phyloP scores from a whole-genome alignment of 768 basidiomycete genomes.

The Collybia sordida region DNA sequence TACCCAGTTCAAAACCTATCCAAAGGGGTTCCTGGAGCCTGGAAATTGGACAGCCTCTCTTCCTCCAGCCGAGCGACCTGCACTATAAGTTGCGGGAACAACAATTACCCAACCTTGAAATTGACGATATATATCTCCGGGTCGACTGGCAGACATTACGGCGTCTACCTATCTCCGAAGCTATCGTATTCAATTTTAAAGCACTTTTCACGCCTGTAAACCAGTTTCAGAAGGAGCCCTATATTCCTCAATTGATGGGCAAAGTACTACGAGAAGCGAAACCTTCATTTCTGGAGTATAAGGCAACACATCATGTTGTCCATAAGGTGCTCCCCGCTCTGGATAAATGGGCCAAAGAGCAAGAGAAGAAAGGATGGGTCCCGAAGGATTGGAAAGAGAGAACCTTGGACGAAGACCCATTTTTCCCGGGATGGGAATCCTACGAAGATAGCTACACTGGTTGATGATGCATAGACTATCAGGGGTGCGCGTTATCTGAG shows the following conservation, averaged over 20 bases:
- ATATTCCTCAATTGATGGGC: slow-evolving; percentile 45
- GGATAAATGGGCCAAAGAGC: slow-evolving; percentile 44
- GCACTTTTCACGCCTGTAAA: slow-evolving; percentile 50
- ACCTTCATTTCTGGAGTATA: slow-evolving; percentile 40
- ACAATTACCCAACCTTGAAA: slow-evolving; percentile 32
- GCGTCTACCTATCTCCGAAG: slow-evolving; percentile 43
- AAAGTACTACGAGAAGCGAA: slow-evolving; percentile 43
- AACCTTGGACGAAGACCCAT: slow-evolving; percentile 51
- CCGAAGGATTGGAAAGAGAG: slow-evolving; percentile 47
- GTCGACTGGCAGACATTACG: slow-evolving; percentile 59
- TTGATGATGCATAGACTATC: neutral
- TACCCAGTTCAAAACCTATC: slow-evolving; percentile 47
- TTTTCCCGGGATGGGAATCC: slow-evolving; percentile 43
- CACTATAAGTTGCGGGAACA: slow-evolving; percentile 30
- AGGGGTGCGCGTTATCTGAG: slow-evolving; percentile 15
- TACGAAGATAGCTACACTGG: slow-evolving; percentile 7
- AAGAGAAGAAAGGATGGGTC: slow-evolving; percentile 45
- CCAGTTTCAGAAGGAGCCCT: slow-evolving; percentile 42
- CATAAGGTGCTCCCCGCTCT: slow-evolving; percentile 47
- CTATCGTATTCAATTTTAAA: slow-evolving; percentile 55
- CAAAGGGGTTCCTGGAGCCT: slow-evolving; percentile 53
- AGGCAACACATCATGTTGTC: slow-evolving; percentile 38
- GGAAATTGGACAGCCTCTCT: slow-evolving; percentile 50
- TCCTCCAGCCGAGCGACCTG: slow-evolving; percentile 37
- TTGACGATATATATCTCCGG: slow-evolving; percentile 43